Evolutionary conservation across 1,284 basidiomycete species (phyloP).

Genomic region (Abortiporus biennis): DNA sequence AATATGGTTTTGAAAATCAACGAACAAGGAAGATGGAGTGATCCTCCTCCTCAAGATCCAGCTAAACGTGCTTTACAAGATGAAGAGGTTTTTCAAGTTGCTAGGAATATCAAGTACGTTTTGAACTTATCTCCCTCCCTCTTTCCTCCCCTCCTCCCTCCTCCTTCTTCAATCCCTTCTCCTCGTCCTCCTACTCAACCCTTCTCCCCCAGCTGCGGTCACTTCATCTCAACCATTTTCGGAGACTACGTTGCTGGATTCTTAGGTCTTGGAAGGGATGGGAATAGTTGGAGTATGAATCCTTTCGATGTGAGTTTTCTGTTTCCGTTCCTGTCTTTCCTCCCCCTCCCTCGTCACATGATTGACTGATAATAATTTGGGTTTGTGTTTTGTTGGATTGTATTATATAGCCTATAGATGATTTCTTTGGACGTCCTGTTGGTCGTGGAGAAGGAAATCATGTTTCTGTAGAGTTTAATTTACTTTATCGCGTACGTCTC

Average conservation of each 20-base stretch:
- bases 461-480: conserved; percentile 69
- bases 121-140: conserved; percentile 25
- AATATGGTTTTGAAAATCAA: conserved; percentile 64
- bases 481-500: conserved; percentile 46
- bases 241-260: conserved; percentile 72
- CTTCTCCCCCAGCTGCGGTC: conserved; percentile 16
- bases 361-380: background rate
- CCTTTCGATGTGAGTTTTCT: conserved; percentile 51
- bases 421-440: conserved; percentile 38
- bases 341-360: background rate
- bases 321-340: no score
- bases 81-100: conserved; percentile 68
- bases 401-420: conserved; percentile 41
- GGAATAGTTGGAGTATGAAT: conserved; percentile 53
- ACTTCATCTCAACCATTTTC: conserved; percentile 66
- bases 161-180: background rate
- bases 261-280: conserved; percentile 58
- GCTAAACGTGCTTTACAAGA: conserved; percentile 40
- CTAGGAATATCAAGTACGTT: conserved; percentile 69
- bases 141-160: background rate
- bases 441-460: conserved; percentile 68
- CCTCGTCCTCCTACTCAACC: no score
- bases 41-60: conserved; percentile 25
- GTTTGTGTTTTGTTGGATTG: no score
- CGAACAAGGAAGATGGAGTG: conserved; percentile 41